phyloP scores from a whole-genome alignment of 2,329 filamentous ascomycete genomes.

The Ophiocordyceps sinensis region DNA sequence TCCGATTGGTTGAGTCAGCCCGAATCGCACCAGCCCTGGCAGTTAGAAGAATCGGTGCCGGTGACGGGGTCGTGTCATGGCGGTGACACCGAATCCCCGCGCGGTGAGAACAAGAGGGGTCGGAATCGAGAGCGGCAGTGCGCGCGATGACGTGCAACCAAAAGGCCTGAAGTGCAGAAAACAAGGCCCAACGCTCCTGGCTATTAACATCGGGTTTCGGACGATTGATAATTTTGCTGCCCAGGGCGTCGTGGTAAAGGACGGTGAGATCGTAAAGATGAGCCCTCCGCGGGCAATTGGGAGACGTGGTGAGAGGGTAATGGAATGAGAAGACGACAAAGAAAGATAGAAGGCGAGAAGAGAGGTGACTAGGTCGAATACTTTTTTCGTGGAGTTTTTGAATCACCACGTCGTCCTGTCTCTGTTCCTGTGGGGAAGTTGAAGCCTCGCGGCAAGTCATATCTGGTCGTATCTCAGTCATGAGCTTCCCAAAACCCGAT shows the following conservation, averaged over 20 bases:
- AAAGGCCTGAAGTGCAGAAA: no score
- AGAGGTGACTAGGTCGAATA: constrained; percentile 8
- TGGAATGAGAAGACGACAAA: constrained; percentile 10
- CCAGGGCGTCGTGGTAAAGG: not conserved
- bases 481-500: constrained; percentile 34
- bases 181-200: no score
- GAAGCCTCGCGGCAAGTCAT: constrained; percentile 49
- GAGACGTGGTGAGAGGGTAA: constrained; percentile 2
- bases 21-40: no score
- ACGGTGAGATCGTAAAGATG: constrained; percentile 1
- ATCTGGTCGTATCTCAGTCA: constrained; percentile 38
- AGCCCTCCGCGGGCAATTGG: constrained; percentile 1
- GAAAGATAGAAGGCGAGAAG: constrained; percentile 9
- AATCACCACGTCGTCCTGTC: constrained; percentile 27
- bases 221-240: not conserved
- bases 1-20: no score
- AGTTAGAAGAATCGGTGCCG: no score
- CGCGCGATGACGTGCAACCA: no score
- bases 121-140: no score
- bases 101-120: no score
- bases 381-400: constrained; percentile 4
- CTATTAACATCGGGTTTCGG: no score
- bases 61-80: no score
- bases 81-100: no score
- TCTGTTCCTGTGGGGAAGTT: constrained; percentile 29